Evolutionary conservation across 768 basidiomycete species (phyloP).

Genomic region (Piloderma croceum): DNA sequence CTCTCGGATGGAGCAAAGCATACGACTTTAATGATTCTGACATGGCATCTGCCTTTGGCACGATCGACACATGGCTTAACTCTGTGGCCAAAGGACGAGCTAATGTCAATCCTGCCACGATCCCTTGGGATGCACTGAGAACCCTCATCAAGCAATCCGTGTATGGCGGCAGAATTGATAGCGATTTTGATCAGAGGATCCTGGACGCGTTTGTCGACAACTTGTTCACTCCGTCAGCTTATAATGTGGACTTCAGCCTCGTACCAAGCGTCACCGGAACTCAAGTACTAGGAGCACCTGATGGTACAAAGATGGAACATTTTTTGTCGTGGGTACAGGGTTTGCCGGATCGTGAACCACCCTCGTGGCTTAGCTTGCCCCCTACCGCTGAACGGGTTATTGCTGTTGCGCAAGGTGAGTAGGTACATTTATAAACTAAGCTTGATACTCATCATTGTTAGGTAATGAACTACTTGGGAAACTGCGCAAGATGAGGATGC

Average conservation of each 20-base stretch:
- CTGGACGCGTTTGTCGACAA: conserved; percentile 90
- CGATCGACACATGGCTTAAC: conserved; percentile 88
- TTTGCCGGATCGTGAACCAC: conserved; percentile 89
- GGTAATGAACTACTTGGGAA: conserved; percentile 80
- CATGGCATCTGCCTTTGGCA: conserved; percentile 85
- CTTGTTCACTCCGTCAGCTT: conserved; percentile 82
- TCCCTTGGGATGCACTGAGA: conserved; percentile 95
- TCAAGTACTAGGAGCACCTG: conserved; percentile 66
- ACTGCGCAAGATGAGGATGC: conserved; percentile 87
- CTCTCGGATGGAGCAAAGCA: conserved; percentile 92
- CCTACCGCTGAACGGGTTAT: conserved; percentile 90
- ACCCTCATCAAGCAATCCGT: conserved; percentile 93
- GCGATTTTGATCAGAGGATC: conserved; percentile 90
- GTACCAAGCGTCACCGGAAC: conserved; percentile 59
- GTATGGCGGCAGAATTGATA: conserved; percentile 91
- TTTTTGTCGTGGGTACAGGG: conserved; percentile 87
- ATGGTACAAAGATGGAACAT: conserved; percentile 88
- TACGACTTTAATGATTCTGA: conserved; percentile 99
- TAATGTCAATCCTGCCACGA: conserved; percentile 85
- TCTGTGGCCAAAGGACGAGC: conserved; percentile 78
- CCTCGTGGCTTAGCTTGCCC: conserved; percentile 90
- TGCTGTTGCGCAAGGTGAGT: conserved; percentile 80
- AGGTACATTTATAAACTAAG: neutral
- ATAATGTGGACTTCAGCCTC: conserved; percentile 89
- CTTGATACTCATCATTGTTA: conserved; percentile 23